These are phyloP conservation scores for Colletotrichum siamense DNA, from an alignment of 2,329 filamentous ascomycete genomes.

Conservation along the genomic window DNA sequence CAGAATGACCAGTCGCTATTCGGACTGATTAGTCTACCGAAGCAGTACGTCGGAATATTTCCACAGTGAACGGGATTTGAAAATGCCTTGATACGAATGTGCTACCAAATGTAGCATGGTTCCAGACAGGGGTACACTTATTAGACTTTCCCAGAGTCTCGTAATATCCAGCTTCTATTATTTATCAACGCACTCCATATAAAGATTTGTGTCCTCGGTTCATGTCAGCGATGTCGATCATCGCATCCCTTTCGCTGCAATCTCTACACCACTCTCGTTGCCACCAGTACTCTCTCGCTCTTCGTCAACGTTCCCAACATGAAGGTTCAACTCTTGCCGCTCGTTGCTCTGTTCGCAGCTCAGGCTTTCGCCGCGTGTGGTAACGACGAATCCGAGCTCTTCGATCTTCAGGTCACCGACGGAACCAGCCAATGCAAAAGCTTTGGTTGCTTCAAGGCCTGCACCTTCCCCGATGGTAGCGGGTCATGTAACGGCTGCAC, in stretches of 20 bases:
- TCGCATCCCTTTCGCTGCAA: neutral
- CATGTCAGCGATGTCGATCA: rapidly evolving
- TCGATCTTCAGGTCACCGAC: neutral
- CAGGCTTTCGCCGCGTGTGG: neutral
- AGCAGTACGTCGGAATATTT: too few species aligned
- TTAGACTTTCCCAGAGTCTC: neutral
- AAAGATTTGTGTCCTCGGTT: neutral
- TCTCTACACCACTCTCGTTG: neutral
- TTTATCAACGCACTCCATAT: neutral
- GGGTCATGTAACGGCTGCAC: neutral
- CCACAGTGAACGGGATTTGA: neutral
- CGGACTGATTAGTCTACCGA: neutral
- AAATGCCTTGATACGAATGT: neutral
- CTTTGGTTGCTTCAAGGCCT: neutral
- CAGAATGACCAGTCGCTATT: neutral
- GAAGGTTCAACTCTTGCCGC: neutral
- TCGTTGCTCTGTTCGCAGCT: neutral
- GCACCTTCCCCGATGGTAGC: neutral
- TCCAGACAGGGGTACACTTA: neutral
- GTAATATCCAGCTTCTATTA: neutral
- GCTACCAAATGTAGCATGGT: neutral
- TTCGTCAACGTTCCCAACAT: neutral
- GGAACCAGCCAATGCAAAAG: neutral
- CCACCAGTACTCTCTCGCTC: neutral
- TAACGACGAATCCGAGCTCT: neutral